Evolutionary conservation across 1,139 yeast genomes (phyloP).

Genomic region (Sugiyamaella japonica): DNA sequence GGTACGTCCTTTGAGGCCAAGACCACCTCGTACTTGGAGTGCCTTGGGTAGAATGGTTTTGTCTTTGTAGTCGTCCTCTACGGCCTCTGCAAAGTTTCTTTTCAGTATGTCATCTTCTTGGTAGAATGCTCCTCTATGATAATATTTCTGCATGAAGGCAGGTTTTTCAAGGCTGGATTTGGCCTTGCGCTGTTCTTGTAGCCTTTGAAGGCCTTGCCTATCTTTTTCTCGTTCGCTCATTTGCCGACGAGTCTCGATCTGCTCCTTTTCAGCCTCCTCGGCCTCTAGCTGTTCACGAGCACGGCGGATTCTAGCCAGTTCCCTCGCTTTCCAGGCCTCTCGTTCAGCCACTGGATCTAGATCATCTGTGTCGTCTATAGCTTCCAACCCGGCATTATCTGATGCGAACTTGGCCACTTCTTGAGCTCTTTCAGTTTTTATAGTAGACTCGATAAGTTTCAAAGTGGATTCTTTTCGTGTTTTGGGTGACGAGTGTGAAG

Average conservation of each 20-base stretch:
- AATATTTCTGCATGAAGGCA: conserved; percentile 35
- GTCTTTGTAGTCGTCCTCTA: conserved; percentile 38
- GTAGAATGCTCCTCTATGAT: conserved; percentile 43
- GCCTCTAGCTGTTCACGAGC: conserved; percentile 44
- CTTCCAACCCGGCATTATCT: conserved; percentile 28
- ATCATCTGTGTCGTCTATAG: conserved; percentile 57
- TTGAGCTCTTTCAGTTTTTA: conserved; percentile 27
- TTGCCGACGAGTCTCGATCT: conserved; percentile 39
- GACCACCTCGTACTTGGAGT: conserved; percentile 34
- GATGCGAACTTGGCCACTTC: conserved; percentile 21
- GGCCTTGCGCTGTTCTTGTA: conserved; percentile 21
- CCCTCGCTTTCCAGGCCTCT: conserved; percentile 51
- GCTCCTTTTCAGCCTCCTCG: conserved; percentile 46
- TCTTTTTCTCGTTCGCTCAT: conserved; percentile 39
- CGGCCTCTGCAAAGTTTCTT: conserved; percentile 35
- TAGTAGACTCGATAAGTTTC: conserved; percentile 27
- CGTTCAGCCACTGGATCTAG: conserved; percentile 51
- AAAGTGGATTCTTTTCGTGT: conserved; percentile 23
- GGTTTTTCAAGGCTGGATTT: conserved; percentile 21
- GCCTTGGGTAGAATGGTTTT: conserved; percentile 37
- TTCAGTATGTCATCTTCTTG: conserved; percentile 40
- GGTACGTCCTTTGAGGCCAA: conserved; percentile 36
- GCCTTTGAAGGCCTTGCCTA: conserved; percentile 23
- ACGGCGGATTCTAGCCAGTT: conserved; percentile 45
- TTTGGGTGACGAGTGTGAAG: not conserved